phyloP scores from a whole-genome alignment of 1,284 basidiomycete species.

The Apiotrichum veenhuisii region DNA sequence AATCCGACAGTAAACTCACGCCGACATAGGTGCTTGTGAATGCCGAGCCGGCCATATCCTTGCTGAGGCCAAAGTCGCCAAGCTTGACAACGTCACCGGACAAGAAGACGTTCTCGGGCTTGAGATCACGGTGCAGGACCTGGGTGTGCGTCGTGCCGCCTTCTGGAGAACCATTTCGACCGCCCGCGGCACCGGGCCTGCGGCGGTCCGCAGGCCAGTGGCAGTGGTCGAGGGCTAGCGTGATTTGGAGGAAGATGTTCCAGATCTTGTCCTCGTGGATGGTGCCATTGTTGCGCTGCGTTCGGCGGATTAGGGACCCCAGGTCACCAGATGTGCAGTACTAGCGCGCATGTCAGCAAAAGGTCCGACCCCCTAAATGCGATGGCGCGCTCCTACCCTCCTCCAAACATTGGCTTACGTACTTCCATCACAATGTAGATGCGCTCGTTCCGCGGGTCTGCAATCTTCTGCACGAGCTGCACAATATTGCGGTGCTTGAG shows the following conservation, averaged over 20 bases:
- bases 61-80: conserved; percentile 93
- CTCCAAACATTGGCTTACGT: conserved; percentile 15
- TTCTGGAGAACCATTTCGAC: not conserved
- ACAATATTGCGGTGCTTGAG: conserved; percentile 93
- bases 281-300: conserved; percentile 54
- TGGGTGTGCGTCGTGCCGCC: conserved; percentile 50
- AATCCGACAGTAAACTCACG: conserved; percentile 53
- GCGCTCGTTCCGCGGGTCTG: conserved; percentile 83
- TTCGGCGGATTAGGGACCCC: conserved; percentile 69
- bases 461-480: conserved; percentile 56
- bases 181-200: not conserved
- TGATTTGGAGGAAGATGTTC: conserved; percentile 90
- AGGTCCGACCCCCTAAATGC: no score
- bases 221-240: conserved; percentile 85
- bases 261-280: conserved; percentile 90
- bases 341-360: conserved; percentile 32
- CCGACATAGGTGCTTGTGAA: conserved; percentile 97
- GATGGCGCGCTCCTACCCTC: no score
- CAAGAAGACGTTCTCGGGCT: conserved; percentile 75
- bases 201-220: conserved; percentile 56
- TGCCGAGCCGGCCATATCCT: conserved; percentile 76
- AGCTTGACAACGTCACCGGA: conserved; percentile 68
- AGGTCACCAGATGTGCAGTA: conserved; percentile 94
- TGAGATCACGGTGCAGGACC: conserved; percentile 89
- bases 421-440: conserved; percentile 92